These are phyloP conservation scores for Epichloe elymi DNA, from an alignment of 2,329 filamentous ascomycete species.

Conservation along the genomic window DNA sequence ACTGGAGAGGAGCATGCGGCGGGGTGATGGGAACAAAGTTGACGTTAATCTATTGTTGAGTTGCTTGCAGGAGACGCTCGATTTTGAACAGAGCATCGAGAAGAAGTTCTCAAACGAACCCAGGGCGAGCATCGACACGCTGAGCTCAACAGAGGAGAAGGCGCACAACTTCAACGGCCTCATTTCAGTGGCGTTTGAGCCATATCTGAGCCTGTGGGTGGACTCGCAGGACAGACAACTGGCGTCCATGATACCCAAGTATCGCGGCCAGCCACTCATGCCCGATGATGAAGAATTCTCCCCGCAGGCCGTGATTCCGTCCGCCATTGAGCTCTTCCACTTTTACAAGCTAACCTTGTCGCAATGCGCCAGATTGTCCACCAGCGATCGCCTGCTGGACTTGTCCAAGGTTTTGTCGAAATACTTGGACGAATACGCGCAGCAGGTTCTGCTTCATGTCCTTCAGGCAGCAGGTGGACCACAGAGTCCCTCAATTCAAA, in stretches of 20 bases:
- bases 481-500: slow-evolving; percentile 48
- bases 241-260: slow-evolving; percentile 71
- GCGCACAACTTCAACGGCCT: slow-evolving; percentile 71
- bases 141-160: slow-evolving; percentile 65
- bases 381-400: slow-evolving; percentile 74
- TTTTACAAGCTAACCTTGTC: slow-evolving; percentile 89
- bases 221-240: slow-evolving; percentile 89
- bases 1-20: slow-evolving; percentile 73
- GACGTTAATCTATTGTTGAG: slow-evolving; percentile 83
- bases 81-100: slow-evolving; percentile 90
- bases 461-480: slow-evolving; percentile 41
- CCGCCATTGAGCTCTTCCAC: slow-evolving; percentile 92
- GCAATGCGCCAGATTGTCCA: slow-evolving; percentile 93
- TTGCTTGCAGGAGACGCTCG: slow-evolving; percentile 87
- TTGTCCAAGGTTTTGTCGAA: slow-evolving; percentile 76
- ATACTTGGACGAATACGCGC: slow-evolving; percentile 89
- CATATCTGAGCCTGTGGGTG: slow-evolving; percentile 93
- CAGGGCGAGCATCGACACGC: slow-evolving; percentile 77
- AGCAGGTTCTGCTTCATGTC: slow-evolving; percentile 73
- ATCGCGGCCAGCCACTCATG: slow-evolving; percentile 68
- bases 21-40: slow-evolving; percentile 61
- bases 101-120: slow-evolving; percentile 62
- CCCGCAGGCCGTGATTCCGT: slow-evolving; percentile 75
- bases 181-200: slow-evolving; percentile 94
- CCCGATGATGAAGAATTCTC: slow-evolving; percentile 86